phyloP scores from a whole-genome alignment of 257 asterid genomes.

The Petunia axillaris region DNA sequence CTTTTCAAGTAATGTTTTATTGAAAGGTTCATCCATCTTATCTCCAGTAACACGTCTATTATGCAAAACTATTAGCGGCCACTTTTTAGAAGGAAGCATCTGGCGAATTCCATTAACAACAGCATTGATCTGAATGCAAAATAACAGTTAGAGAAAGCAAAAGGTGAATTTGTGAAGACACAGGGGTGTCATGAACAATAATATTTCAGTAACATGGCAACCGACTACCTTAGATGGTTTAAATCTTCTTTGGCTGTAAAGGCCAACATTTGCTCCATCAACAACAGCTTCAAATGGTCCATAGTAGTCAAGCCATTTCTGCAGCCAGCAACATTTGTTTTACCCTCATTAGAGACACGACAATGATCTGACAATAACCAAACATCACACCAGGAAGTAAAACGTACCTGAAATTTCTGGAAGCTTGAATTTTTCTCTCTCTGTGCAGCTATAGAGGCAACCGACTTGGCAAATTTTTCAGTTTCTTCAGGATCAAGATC shows the following conservation, averaged over 20 bases:
- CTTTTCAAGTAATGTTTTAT: conserved; percentile 60
- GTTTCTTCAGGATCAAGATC: conserved; percentile 87
- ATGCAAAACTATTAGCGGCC: conserved; percentile 83
- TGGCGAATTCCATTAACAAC: conserved; percentile 82
- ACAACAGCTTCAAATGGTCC: conserved; percentile 94
- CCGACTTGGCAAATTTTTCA: conserved; percentile 70
- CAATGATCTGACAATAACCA: conserved; percentile 16
- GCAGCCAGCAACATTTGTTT: conserved; percentile 37
- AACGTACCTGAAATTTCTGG: conserved; percentile 78
- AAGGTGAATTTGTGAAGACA: not conserved
- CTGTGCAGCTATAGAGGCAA: conserved; percentile 68
- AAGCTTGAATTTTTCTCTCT: conserved; percentile 69
- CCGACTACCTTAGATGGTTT: conserved; percentile 64
- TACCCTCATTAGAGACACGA: conserved; percentile 34
- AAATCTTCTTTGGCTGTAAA: conserved; percentile 68
- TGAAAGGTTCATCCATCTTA: conserved; percentile 65
- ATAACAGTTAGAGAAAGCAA: conserved; percentile 23
- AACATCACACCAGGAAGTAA: conserved; percentile 9
- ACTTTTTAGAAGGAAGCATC: conserved; percentile 77
- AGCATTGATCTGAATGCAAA: conserved; percentile 57
- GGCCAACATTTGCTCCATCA: conserved; percentile 88
- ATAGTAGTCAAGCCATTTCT: conserved; percentile 86
- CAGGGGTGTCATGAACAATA: not conserved
- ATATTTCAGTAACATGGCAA: conserved; percentile 14
- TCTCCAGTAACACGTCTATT: conserved; percentile 75